Conservation (phyloP, 1,284 basidiomycete species). For the Termitomyces sp. region DNA sequence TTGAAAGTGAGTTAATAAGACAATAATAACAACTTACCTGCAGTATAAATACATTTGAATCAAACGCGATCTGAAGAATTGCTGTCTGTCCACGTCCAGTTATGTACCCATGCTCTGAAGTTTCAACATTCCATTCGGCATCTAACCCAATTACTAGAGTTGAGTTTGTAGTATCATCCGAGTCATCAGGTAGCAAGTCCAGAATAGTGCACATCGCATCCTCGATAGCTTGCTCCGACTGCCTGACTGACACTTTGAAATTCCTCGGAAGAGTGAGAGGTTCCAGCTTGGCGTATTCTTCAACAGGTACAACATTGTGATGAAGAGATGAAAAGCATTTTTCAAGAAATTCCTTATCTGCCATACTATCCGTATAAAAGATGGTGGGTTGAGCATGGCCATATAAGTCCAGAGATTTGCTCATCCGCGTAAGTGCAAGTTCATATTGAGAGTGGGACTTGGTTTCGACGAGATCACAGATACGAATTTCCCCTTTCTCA, state of each 20-base stretch:
- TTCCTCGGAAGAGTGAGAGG: background rate
- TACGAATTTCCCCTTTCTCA: slow-evolving; percentile 20
- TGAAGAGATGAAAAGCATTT: background rate
- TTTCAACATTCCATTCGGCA: background rate
- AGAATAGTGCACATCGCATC: background rate
- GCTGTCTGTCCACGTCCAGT: background rate
- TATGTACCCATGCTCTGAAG: background rate
- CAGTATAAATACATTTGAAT: background rate
- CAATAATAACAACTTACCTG: background rate
- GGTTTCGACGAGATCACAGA: slow-evolving; percentile 18
- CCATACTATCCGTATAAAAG: slow-evolving; percentile 19
- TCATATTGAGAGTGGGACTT: slow-evolving; percentile 21
- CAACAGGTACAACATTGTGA: background rate
- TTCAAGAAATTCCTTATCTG: slow-evolving; percentile 5
- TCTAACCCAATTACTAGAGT: background rate
- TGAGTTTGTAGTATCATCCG: background rate
- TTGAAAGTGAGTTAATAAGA: background rate
- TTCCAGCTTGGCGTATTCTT: background rate
- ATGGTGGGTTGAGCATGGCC: slow-evolving; percentile 18
- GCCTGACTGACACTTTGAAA: background rate
- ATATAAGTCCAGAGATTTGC: slow-evolving; percentile 14
- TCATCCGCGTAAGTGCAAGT: slow-evolving; percentile 13
- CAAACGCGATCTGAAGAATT: background rate
- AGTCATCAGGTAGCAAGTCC: background rate
- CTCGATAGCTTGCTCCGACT: background rate